A percentile compares a stretch with the other conserved stretches of the same genome.
Evolutionary conservation across 2,329 filamentous ascomycete species (phyloP).

Genomic region (Aquanectria penicillioides): DNA sequence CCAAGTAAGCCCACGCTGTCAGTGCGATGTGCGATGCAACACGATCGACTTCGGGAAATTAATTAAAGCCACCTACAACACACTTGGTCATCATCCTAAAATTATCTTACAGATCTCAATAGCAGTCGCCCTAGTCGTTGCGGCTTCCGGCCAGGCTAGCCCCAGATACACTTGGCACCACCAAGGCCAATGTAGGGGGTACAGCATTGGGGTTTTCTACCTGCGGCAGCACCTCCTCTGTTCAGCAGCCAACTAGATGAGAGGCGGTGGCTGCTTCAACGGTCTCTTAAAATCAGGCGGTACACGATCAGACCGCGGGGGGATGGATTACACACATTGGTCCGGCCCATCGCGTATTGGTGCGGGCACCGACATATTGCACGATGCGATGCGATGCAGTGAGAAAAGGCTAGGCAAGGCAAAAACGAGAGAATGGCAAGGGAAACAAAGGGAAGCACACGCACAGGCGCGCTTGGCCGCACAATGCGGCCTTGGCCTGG

Average conservation of each 20-base stretch:
- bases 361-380: conserved; percentile 7
- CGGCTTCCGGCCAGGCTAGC: conserved; percentile 24
- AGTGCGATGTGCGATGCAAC: conserved; percentile 31
- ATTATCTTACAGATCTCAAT: conserved; percentile 30
- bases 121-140: conserved; percentile 29
- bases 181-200: conserved; percentile 7
- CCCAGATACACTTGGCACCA: conserved; percentile 19
- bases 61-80: conserved; percentile 30
- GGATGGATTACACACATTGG: conserved; percentile 1
- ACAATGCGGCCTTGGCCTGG: not conserved
- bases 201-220: conserved; percentile 2
- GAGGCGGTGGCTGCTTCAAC: conserved; percentile 6
- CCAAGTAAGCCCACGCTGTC: conserved; percentile 18
- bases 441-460: too few species aligned
- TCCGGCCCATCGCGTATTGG: not conserved
- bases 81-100: conserved; percentile 28
- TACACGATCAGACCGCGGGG: conserved; percentile 5
- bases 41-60: conserved; percentile 35
- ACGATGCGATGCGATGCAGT: conserved; percentile 15
- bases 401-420: not conserved
- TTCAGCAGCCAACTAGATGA: not conserved
- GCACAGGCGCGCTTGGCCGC: conserved; percentile 6
- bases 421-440: too few species aligned
- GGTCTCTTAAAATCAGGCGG: conserved; percentile 7
- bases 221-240: conserved; percentile 3